Evolutionary conservation across 2,329 filamentous ascomycete genomes (phyloP).

Genomic region (Aspergillus phoenicis): DNA sequence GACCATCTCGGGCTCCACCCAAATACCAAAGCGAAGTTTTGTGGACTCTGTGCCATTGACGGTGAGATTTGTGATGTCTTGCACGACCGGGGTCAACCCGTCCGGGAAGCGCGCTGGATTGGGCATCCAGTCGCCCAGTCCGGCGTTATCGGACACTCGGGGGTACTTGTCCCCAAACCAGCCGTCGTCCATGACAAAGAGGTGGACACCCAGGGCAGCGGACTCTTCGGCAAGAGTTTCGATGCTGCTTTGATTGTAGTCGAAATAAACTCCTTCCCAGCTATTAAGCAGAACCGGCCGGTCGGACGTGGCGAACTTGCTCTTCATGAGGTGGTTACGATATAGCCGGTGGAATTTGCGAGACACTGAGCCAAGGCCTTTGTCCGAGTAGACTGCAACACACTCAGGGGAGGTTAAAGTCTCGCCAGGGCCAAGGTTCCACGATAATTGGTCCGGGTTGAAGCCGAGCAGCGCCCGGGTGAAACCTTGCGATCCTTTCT

Average conservation of each 20-base stretch:
- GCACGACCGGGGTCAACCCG: conserved; percentile 57
- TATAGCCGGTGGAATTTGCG: conserved; percentile 64
- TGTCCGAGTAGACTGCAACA: conserved; percentile 62
- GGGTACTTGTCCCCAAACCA: conserved; percentile 69
- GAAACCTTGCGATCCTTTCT: conserved; percentile 64
- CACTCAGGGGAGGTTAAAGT: conserved; percentile 64
- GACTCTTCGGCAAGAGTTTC: conserved; percentile 59
- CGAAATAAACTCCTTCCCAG: conserved; percentile 65
- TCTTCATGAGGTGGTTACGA: conserved; percentile 62
- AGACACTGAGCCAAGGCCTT: conserved; percentile 64
- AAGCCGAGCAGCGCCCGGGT: conserved; percentile 63
- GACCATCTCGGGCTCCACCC: conserved; percentile 71
- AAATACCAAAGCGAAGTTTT: conserved; percentile 63
- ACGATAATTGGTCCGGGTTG: conserved; percentile 63
- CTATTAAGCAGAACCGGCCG: conserved; percentile 64
- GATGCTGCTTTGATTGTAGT: conserved; percentile 60
- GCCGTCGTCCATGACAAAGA: conserved; percentile 68
- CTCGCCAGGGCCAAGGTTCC: conserved; percentile 58
- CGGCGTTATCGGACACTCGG: conserved; percentile 58
- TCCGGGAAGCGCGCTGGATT: conserved; percentile 63
- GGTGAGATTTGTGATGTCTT: conserved; percentile 54
- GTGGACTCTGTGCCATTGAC: conserved; percentile 50
- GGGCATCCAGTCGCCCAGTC: conserved; percentile 65
- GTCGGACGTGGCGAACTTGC: conserved; percentile 55
- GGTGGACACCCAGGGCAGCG: conserved; percentile 61